Evolutionary conservation across 192 early-diverging fungal species (phyloP), one percentile per base, ranked within the genome.

Genomic region (Hyaloraphidium curvatum): DNA sequence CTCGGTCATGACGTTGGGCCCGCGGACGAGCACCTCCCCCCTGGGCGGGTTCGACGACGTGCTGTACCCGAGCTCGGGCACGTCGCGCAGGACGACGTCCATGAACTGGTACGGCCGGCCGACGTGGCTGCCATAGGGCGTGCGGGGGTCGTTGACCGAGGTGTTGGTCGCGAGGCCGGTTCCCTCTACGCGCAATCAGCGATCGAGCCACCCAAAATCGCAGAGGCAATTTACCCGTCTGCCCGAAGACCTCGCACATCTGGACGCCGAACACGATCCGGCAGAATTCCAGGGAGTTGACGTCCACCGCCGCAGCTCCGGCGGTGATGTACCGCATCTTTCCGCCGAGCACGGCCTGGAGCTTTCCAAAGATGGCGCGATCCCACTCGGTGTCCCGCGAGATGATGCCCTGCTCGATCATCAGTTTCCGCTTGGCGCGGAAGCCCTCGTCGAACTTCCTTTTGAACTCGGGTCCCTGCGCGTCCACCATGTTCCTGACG

Each of bases 11-110:
- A 90, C 70, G 39, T 76, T 76, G 25, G 65, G 66, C 31, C 93
- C 93, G 43, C 85, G 75, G 11, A 85, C 64, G 59, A 86, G 83
- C n/a, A 94, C 77, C 61, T 93, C 89, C 39, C 93, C 93, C 23
- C 84, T 77, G 17, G 87, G 82, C 29, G 60, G 63, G 3, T 86
- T 86, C 56, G 67, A 63, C 58, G 92, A 88, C 21, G 61, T 73
- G 1, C 84, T 69, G 60, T 94, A 94, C 40, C 77, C 70, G 69
- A 97, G 82, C 17, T 90, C 85, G 1, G 90, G 84, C 0, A 90
- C 82, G 61, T 84, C 84, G n/a, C n/a, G n/a, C n/a, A n/a, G n/a
- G n/a, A n/a, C n/a, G n/a, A n/a, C n/a, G n/a, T n/a, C n/a, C n/a
- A n/a, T n/a, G n/a, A n/a, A n/a, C n/a, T n/a, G n/a, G n/a, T n/a